Evolutionary conservation across 805 yeast species (phyloP), one percentile per base, ranked within the genome.

Genomic region (Yueomyces sp.): DNA sequence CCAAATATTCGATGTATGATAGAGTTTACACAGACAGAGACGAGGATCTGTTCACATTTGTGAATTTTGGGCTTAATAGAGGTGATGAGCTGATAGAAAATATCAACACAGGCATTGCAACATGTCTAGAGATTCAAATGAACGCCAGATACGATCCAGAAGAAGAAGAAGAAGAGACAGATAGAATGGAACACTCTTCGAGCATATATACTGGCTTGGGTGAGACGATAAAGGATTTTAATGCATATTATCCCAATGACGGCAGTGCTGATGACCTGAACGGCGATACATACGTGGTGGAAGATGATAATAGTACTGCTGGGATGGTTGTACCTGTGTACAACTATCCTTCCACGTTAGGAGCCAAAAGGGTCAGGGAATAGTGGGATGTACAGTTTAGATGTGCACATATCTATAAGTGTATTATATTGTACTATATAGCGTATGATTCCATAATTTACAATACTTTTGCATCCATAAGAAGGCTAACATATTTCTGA

Each of bases 41-140:
- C 12, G 49, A 54, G 9, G 70, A 67, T 37, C 48, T 67, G 8
- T 68, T 67, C 51, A 63, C 64, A 0, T 60, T 56, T 48, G 56
- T 54, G 26, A 55, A 55, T 45, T 66, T 66, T 52, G 72, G 72
- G 0, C 52, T 60, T 12, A 67, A 66, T 44, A 55, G 64, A 46
- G 70, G 71, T 4, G 66, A 66, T 40, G 62, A 59, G 26, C 47
- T 67, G 59, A 65, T 68, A 2, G 51, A 48, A 9, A 59, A 57
- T 42, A 61, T 69, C 28, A 66, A 62, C 47, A 54, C 57, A 19
- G 69, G 70, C 3, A 42, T 69, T 19, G 54, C 64, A 3, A 53
- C 55, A 31, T 68, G 71, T 39, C 46, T 61, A 49, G 65, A 60
- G 42, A 38, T 57, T 29, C 49, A 48, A 45, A 41, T 40, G 7